Conservation (phyloP, 2,329 filamentous ascomycete species). For the Fusarium sp. region DNA sequence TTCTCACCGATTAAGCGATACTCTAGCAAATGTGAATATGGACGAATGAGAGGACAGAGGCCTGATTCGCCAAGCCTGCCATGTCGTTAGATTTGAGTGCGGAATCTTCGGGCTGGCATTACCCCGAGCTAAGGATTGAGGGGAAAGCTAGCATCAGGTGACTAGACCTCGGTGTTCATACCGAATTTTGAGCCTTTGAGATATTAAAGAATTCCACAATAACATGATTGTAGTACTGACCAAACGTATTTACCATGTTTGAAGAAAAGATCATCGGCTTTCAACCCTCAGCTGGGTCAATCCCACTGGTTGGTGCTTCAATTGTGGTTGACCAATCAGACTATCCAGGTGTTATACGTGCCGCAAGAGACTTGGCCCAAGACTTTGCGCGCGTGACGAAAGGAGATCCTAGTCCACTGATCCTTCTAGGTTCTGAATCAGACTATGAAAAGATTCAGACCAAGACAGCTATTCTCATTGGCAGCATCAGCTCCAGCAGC, state of each 20-base stretch:
- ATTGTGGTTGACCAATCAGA: conserved; percentile 28
- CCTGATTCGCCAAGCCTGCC: not conserved
- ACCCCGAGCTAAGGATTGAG: conserved; percentile 10
- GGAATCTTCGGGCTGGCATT: not conserved
- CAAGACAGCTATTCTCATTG: not conserved
- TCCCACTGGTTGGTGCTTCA: conserved; percentile 7
- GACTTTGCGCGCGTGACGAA: conserved; percentile 26
- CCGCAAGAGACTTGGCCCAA: conserved; percentile 16
- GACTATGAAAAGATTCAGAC: not conserved
- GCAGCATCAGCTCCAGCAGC: not conserved
- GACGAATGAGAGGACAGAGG: not conserved
- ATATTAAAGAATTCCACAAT: not conserved
- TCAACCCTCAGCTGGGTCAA: not conserved
- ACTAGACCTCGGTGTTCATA: not conserved
- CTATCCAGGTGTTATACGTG: conserved; percentile 16
- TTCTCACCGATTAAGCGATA: not conserved
- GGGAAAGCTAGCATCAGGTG: conserved; percentile 1
- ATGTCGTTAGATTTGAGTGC: not conserved
- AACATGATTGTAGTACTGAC: fast-evolving
- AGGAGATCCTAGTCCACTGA: not conserved
- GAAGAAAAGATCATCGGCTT: conserved; percentile 25
- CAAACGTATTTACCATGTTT: conserved; percentile 2
- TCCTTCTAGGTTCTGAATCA: not conserved
- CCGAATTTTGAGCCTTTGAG: not conserved
- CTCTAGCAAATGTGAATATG: fast-evolving